Base-by-base conservation (phyloP, 192 early-diverging fungal genomes). In the Phlyctochytrium arcticum region DNA sequence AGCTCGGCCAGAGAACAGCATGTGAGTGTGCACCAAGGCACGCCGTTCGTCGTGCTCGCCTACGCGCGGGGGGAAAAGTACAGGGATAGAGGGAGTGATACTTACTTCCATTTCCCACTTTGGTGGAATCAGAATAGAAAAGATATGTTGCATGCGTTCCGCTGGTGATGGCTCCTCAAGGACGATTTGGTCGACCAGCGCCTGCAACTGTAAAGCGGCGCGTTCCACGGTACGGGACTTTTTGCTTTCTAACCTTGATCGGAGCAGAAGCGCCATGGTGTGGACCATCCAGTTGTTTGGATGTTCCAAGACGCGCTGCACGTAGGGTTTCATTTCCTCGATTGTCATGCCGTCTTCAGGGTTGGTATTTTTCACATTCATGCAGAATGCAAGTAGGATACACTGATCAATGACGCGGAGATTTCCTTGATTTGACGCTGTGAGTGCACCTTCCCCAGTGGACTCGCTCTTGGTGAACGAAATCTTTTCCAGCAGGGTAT, bases 221-320 rank as follows among this genome's bases (percentile, higher is more conserved):
- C 97, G 89, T 72, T 98, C 92, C 0, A 91, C 90, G 0, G 94
- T 99, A 35, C 95, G 83, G 17, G 88, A 81, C 60, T 91, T 90
- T 33, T 85, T 67, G 21, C 88, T 67, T 75, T 99, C 97, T 34
- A 99, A 84, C 30, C 95, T 90, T 12, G 92, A 92, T 7, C 95
- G 86, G 44, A 96, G 73, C 46, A 99, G 73, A 23, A 99, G 75
- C 6, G 81, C 95, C 92, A 96, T 95, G 27, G 97, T 95, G 78
- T 96, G 88, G 15, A 99, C 91, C 72, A 91, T 92, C 95, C 95
- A 99, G 78, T 99, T 99, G 78, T 92, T 93, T 50, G 92, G 82
- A 60, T 95, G 91, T 62, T 91, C 89, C 42, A 98, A 73, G 6
- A 98, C 93, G 46, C 95, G 87, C 50, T 80, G 73, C 4, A 96